Conservation (phyloP, 106 monocot genomes). For the Dendrobium catenatum region DNA sequence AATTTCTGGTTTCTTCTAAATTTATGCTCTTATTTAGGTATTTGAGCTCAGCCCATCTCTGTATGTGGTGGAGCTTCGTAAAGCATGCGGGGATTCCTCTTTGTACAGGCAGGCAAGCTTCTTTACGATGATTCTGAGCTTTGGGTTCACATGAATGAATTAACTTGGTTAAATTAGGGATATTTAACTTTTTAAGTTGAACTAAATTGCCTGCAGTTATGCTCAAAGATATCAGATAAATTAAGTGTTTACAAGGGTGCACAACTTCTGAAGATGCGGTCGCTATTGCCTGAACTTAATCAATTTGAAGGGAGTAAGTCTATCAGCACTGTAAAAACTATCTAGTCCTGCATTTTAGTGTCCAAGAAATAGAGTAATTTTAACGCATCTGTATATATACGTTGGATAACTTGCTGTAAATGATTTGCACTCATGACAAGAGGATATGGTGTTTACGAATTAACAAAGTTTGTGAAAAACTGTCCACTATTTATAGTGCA, state of each 20-base stretch:
- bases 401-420: too few relatives aligned
- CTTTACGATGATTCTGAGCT: too few relatives aligned
- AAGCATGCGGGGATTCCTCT: constrained; percentile 56
- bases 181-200: not conserved
- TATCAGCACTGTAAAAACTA: not conserved
- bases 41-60: constrained; percentile 77
- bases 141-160: too few relatives aligned
- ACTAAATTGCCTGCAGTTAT: constrained; percentile 37
- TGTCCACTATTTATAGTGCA: too few relatives aligned
- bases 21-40: constrained; percentile 29
- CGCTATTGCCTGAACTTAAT: constrained; percentile 7
- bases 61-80: constrained; percentile 69
- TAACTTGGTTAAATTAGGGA: too few relatives aligned
- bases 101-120: constrained; percentile 62
- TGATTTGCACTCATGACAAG: too few relatives aligned
- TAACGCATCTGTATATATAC: too few relatives aligned
- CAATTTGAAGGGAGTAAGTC: constrained; percentile 4
- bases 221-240: constrained; percentile 35
- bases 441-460: too few relatives aligned
- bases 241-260: constrained; percentile 31
- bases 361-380: too few relatives aligned
- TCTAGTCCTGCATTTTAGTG: too few relatives aligned
- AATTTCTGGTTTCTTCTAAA: not conserved
- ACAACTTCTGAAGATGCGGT: constrained; percentile 8
- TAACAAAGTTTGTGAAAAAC: too few relatives aligned